A percentile compares a stretch with the other conserved stretches of the same genome.
phyloP scores from a whole-genome alignment of 352 stramenopile genomes.

The Phytophthora chlamydospora region DNA sequence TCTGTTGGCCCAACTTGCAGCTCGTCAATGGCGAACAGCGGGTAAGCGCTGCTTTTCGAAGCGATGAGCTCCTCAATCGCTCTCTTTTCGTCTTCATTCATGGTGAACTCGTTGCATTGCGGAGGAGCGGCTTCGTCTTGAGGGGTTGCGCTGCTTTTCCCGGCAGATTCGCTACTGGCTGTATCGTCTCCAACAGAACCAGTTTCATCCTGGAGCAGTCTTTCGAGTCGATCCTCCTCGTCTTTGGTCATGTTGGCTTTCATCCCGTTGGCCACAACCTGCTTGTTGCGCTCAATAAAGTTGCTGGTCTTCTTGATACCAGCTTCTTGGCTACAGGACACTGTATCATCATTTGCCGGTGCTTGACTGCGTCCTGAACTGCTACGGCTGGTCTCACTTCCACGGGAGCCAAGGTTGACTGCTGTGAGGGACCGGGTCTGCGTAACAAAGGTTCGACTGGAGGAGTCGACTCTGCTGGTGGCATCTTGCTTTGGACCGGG shows the following conservation, averaged over 20 bases:
- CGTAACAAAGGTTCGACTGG: slow-evolving; percentile 29
- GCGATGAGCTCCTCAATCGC: slow-evolving; percentile 58
- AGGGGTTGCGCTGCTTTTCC: slow-evolving; percentile 3
- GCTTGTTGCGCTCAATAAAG: slow-evolving; percentile 64
- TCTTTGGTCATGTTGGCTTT: slow-evolving; percentile 60
- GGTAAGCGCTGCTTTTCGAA: slow-evolving; percentile 35
- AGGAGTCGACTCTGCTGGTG: background rate
- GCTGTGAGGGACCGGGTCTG: slow-evolving; percentile 9
- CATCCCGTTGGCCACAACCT: slow-evolving; percentile 56
- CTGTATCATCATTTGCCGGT: background rate
- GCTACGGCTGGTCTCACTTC: slow-evolving; percentile 13
- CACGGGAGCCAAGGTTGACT: background rate
- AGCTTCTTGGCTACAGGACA: background rate
- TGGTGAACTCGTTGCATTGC: slow-evolving; percentile 47
- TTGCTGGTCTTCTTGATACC: slow-evolving; percentile 28
- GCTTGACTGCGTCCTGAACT: slow-evolving; percentile 8
- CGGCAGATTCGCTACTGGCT: background rate
- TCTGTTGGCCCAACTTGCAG: slow-evolving; percentile 23
- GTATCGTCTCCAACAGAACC: background rate
- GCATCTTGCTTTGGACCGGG: slow-evolving; percentile 8
- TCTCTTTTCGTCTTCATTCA: slow-evolving; percentile 42
- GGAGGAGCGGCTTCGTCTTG: background rate
- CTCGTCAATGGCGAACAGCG: slow-evolving; percentile 42
- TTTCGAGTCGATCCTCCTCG: slow-evolving; percentile 51
- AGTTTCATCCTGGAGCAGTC: slow-evolving; percentile 38